Evolutionary conservation across 495 filamentous ascomycete genomes (phyloP), one percentile per base, ranked within the genome.

Genomic region (Podospora pseudopauciseta): DNA sequence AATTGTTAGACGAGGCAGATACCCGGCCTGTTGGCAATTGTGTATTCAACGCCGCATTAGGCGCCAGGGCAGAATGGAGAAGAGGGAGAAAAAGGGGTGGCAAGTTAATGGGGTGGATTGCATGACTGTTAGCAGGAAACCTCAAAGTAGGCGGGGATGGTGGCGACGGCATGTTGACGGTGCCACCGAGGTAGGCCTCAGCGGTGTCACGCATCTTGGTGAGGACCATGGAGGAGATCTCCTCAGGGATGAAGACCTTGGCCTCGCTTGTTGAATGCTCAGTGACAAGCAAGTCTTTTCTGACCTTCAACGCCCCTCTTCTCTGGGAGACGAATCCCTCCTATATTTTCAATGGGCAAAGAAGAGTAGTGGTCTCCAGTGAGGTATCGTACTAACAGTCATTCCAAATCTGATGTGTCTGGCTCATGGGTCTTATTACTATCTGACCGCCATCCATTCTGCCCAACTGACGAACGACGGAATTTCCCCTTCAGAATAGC

Each of bases 141-240:
- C 39, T 67, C 32, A 55, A 39, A 99, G 86, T 99, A 99, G 70
- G 95, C 95, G 13, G 95, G 95, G 64, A 99, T 95, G 39, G 39
- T 49, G 39, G 18, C 39, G 15, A 49, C 39, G 15, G 15, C 39
- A 49, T 49, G 39, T 49, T 49, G 77, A 99, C 93, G 74, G 90
- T 94, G 85, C 93, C 93, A 77, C 94, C 95, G 64, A 99, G 93
- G 83, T 99, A 97, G 39, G 39, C 39, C 39, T 49, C 39, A 49
- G 95, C 95, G 75, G 95, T 93, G 82, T 99, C 95, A 77, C 92
- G 91, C 95, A 99, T 99, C 93, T 98, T 97, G 84, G 89, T 92
- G 69, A 98, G 86, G 75, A 97, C 88, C 94, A 98, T 98, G 74
- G 94, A 93, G 68, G 92, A 96, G 81, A 98, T 93, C 80, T 98